Conservation (phyloP, 495 filamentous ascomycete species). For the Pyronema omphalodes region DNA sequence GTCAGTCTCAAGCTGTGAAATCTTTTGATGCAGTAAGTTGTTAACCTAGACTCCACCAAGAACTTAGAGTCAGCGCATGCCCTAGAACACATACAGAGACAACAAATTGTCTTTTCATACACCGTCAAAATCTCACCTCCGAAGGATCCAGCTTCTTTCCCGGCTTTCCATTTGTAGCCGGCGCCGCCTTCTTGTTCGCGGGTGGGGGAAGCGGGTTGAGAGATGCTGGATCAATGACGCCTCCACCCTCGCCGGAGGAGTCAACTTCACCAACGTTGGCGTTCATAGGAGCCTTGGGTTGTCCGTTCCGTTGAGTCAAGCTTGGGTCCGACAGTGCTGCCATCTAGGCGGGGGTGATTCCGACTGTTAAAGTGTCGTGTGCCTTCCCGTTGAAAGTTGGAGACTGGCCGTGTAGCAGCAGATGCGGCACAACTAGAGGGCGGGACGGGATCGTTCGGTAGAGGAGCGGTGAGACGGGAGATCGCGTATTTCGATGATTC, state of each 20-base stretch:
- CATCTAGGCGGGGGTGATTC: conserved; percentile 7
- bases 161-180: conserved; percentile 16
- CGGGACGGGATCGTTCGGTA: too few relatives aligned
- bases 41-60: conserved; percentile 35
- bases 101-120: conserved; percentile 21
- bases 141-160: conserved; percentile 26
- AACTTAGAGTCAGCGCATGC: not conserved
- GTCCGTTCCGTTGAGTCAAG: conserved; percentile 12
- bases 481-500: too few relatives aligned
- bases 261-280: conserved; percentile 5
- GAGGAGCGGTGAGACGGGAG: too few relatives aligned
- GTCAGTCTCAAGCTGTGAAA: conserved; percentile 87
- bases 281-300: not conserved
- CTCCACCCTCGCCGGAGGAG: not conserved
- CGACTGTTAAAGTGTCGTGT: not conserved
- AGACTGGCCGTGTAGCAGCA: too few relatives aligned
- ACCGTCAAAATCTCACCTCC: conserved; percentile 23
- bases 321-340: conserved; percentile 14
- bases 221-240: conserved; percentile 17
- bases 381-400: not conserved
- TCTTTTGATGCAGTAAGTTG: conserved; percentile 79
- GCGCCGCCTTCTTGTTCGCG: conserved; percentile 10
- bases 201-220: conserved; percentile 15
- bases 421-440: too few relatives aligned
- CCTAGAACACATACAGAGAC: not conserved